These are phyloP conservation scores for Leccinum aurantiacum DNA, from an alignment of 768 basidiomycete genomes.

Conservation along the genomic window DNA sequence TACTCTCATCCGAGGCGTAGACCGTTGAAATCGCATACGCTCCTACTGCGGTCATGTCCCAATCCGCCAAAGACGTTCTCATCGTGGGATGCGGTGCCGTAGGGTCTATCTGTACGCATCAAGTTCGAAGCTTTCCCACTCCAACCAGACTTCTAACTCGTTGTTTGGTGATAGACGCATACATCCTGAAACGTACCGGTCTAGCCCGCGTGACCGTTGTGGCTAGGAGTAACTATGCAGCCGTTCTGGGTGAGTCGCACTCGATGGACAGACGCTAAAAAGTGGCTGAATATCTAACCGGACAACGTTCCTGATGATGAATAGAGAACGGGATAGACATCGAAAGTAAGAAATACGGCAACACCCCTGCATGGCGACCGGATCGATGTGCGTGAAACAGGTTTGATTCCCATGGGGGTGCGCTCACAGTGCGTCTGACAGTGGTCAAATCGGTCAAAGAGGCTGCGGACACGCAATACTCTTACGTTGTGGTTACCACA, in stretches of 20 bases:
- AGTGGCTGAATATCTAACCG: not conserved
- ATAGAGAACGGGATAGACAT: constrained; percentile 56
- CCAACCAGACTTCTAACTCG: not conserved
- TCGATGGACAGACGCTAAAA: not conserved
- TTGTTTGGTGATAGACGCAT: constrained; percentile 43
- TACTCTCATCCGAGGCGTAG: too few relatives aligned
- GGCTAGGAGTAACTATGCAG: constrained; percentile 67
- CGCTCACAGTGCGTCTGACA: constrained; percentile 22
- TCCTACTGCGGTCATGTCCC: constrained; percentile 7
- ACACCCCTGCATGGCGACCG: constrained; percentile 58
- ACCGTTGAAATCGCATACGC: not conserved
- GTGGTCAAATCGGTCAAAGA: constrained; percentile 59
- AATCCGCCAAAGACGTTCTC: constrained; percentile 46
- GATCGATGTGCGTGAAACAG: constrained; percentile 47
- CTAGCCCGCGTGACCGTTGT: constrained; percentile 68
- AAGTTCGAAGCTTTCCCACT: not conserved
- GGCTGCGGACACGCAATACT: constrained; percentile 60
- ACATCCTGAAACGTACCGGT: constrained; percentile 56
- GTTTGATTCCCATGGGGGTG: not conserved
- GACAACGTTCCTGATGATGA: not conserved
- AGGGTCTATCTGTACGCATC: constrained; percentile 54
- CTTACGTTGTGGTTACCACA: constrained; percentile 65
- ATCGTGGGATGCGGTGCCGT: constrained; percentile 68
- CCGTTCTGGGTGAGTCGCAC: constrained; percentile 43
- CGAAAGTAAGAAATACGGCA: constrained; percentile 58